phyloP scores from a whole-genome alignment of 2,329 filamentous ascomycete genomes.

The Cytospora chrysosperma region DNA sequence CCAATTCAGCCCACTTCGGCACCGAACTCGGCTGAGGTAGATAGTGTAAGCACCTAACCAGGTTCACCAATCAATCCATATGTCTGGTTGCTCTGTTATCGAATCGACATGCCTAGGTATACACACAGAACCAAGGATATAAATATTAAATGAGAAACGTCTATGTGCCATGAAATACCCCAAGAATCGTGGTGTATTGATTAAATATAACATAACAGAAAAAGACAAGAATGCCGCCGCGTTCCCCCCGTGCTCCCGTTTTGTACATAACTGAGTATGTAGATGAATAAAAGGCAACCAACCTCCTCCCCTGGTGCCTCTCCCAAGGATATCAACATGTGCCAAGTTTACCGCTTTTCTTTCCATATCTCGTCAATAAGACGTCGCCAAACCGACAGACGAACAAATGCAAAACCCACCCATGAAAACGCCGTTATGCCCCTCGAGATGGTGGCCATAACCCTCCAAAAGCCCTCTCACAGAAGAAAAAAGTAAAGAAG shows the following conservation, averaged over 20 bases:
- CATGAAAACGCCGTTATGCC: not conserved
- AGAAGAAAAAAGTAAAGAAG: not conserved
- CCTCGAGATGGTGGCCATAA: not conserved
- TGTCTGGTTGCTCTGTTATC: not conserved
- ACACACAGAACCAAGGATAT: not conserved
- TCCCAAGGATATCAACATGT: not conserved
- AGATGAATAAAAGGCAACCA: not conserved
- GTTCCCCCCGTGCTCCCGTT: not conserved
- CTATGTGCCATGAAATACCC: not conserved
- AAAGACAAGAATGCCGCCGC: not conserved
- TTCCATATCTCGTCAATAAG: not conserved
- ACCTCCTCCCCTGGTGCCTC: not conserved
- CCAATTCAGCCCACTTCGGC: no score
- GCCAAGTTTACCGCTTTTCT: not conserved
- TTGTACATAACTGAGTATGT: no score
- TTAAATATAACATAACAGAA: no score
- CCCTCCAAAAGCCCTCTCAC: not conserved
- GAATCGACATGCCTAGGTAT: not conserved
- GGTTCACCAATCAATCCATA: no score
- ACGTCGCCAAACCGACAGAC: not conserved
- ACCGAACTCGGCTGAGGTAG: no score
- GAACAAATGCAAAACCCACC: not conserved
- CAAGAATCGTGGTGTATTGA: not conserved
- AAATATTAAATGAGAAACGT: not conserved
- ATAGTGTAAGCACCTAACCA: no score